Evolutionary conservation across 257 asterid genomes (phyloP).

Genomic region (Salvia miltiorrhiza): DNA sequence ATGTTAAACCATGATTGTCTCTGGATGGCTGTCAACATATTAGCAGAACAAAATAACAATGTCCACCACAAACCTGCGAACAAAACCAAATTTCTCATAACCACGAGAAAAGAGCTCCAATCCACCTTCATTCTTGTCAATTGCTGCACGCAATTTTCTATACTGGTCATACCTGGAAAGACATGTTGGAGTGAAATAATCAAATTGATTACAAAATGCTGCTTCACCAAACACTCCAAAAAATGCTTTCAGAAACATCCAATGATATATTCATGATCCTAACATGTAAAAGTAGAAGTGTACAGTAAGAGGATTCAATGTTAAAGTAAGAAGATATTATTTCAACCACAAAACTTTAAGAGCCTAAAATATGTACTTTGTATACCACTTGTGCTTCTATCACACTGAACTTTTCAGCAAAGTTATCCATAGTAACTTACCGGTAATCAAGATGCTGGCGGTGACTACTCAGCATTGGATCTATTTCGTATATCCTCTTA

Average conservation of each 20-base stretch:
- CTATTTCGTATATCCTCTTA: constrained; percentile 84
- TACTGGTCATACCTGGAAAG: constrained; percentile 73
- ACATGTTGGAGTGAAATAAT: constrained; percentile 10
- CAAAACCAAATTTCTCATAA: constrained; percentile 88
- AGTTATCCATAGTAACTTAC: constrained; percentile 34
- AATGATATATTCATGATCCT: constrained; percentile 1
- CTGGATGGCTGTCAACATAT: not conserved
- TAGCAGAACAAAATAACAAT: constrained; percentile 15
- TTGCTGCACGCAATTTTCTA: constrained; percentile 67
- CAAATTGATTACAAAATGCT: not conserved
- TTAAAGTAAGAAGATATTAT: not conserved
- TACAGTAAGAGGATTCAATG: not conserved
- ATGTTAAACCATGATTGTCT: constrained; percentile 16
- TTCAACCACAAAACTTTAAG: not conserved
- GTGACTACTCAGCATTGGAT: constrained; percentile 63
- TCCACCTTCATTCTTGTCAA: constrained; percentile 92
- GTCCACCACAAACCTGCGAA: constrained; percentile 59
- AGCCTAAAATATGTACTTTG: not conserved
- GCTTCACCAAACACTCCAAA: constrained; percentile 1
- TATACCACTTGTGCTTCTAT: constrained; percentile 10
- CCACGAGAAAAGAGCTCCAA: constrained; percentile 93
- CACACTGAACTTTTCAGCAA: not conserved
- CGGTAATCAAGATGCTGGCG: constrained; percentile 85
- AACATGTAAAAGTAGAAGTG: not conserved
- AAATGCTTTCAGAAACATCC: not conserved